Percentiles rank a stretch among this genome's conserved stretches.
These are phyloP conservation scores for Cichorium intybus DNA, from an alignment of 140 eudicot species.

Conservation along the genomic window DNA sequence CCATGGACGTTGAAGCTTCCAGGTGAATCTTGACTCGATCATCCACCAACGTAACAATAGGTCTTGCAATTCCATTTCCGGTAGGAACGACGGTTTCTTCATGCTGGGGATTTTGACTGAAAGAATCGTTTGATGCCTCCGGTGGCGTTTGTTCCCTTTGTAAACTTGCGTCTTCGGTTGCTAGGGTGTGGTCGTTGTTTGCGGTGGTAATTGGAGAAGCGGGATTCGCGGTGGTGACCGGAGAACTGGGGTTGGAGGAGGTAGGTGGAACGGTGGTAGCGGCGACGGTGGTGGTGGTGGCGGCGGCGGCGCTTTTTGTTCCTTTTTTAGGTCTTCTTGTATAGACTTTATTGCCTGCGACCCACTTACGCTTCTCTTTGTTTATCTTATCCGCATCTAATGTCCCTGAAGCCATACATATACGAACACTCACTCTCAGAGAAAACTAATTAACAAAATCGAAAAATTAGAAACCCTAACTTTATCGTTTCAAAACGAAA, in stretches of 20 bases:
- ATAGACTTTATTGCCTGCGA: slow-evolving; percentile 53
- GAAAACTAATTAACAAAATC: slow-evolving; percentile 3
- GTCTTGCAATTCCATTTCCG: slow-evolving; percentile 32
- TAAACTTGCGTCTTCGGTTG: slow-evolving; percentile 23
- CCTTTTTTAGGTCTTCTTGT: slow-evolving; percentile 46
- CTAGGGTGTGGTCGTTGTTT: slow-evolving; percentile 24
- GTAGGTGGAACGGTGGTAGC: neutral
- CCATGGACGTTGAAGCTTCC: slow-evolving; percentile 28
- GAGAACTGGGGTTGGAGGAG: slow-evolving; percentile 2
- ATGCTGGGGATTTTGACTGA: slow-evolving; percentile 16
- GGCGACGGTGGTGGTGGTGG: slow-evolving; percentile 9
- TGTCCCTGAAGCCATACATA: slow-evolving; percentile 86
- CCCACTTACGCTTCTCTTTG: slow-evolving; percentile 52
- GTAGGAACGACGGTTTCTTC: neutral
- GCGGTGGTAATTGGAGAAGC: slow-evolving; percentile 10
- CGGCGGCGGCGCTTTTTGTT: slow-evolving; percentile 20
- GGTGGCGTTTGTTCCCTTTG: slow-evolving; percentile 9
- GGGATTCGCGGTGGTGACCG: neutral
- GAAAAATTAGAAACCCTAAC: slow-evolving; percentile 26
- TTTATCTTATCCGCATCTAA: slow-evolving; percentile 52
- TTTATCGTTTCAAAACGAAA: neutral
- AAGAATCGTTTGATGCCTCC: slow-evolving; percentile 21
- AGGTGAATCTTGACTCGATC: slow-evolving; percentile 59
- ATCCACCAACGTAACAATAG: slow-evolving; percentile 44
- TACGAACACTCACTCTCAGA: slow-evolving; percentile 28